Conservation (phyloP, 176 grass and related monocot genomes). For the Zea mays region DNA sequence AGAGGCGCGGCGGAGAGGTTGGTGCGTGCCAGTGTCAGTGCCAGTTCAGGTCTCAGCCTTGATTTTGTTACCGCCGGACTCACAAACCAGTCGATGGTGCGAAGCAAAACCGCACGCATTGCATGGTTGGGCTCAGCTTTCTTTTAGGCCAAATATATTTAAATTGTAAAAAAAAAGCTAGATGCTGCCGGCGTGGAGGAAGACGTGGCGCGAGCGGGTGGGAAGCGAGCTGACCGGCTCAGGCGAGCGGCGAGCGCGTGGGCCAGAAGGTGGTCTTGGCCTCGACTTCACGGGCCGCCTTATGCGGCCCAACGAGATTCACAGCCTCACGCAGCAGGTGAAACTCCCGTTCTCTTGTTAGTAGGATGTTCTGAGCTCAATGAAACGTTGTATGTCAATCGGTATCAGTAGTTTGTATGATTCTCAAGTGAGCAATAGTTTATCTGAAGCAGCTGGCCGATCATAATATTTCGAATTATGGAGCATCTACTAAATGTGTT, state of each 20-base stretch:
- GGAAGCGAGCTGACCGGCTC: slow-evolving; percentile 46
- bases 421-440: neutral
- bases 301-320: slow-evolving; percentile 73
- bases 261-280: slow-evolving; percentile 74
- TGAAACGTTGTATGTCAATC: neutral
- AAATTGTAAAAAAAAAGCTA: no score
- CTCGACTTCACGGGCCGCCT: slow-evolving; percentile 73
- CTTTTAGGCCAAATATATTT: no score
- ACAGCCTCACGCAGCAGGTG: slow-evolving; percentile 81
- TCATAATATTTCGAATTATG: neutral
- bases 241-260: slow-evolving; percentile 48
- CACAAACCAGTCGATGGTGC: neutral
- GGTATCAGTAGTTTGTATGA: neutral
- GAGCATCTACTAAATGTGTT: neutral
- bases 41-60: neutral
- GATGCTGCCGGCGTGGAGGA: slow-evolving; percentile 46
- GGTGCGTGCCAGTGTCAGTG: no score
- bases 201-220: slow-evolving; percentile 60
- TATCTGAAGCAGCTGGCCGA: neutral
- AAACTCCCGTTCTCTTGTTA: slow-evolving; percentile 3
- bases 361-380: neutral
- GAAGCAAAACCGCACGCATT: neutral
- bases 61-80: no score
- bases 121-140: neutral
- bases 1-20: neutral